Percentiles rank a stretch among this genome's conserved stretches.
Conservation (phyloP, 164 flowering plant species). For the Buxus sempervirens region DNA sequence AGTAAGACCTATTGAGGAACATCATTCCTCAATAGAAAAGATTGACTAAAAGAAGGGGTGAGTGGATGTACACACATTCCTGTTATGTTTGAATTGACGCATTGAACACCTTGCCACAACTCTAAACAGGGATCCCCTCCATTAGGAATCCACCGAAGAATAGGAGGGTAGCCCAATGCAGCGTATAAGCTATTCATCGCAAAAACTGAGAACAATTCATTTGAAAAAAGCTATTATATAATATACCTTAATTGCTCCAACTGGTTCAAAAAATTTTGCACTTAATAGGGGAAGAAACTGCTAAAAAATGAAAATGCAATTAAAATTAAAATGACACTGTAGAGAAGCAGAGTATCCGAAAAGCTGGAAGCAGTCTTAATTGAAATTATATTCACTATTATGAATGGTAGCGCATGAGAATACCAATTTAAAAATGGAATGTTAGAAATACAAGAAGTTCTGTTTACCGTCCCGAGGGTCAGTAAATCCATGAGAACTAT, state of each 20-base stretch:
- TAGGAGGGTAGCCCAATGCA: constrained; percentile 60
- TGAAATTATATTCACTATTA: too few species aligned
- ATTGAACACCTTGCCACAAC: constrained; percentile 79
- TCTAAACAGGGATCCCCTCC: constrained; percentile 93
- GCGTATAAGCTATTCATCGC: constrained; percentile 62
- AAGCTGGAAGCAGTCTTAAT: too few species aligned
- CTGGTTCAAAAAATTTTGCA: neutral
- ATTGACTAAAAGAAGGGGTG: constrained; percentile 4
- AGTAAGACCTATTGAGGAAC: neutral
- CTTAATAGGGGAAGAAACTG: neutral
- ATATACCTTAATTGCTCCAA: neutral
- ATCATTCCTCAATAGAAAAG: too few species aligned
- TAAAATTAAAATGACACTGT: neutral
- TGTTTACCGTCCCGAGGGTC: constrained; percentile 55
- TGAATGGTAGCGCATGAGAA: too few species aligned
- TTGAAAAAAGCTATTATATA: neutral
- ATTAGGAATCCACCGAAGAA: constrained; percentile 62
- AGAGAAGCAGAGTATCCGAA: too few species aligned
- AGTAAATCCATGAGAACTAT: constrained; percentile 29
- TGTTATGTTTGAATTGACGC: constrained; percentile 70
- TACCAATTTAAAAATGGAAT: neutral
- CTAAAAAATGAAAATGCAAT: neutral
- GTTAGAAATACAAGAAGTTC: neutral
- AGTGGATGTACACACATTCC: constrained; percentile 46
- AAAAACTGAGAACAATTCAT: constrained; percentile 33